A percentile compares a stretch with the other conserved stretches of the same genome.
These are phyloP conservation scores for Tricholoma hemisulphureum DNA, from an alignment of 768 basidiomycete species.

Conservation along the genomic window DNA sequence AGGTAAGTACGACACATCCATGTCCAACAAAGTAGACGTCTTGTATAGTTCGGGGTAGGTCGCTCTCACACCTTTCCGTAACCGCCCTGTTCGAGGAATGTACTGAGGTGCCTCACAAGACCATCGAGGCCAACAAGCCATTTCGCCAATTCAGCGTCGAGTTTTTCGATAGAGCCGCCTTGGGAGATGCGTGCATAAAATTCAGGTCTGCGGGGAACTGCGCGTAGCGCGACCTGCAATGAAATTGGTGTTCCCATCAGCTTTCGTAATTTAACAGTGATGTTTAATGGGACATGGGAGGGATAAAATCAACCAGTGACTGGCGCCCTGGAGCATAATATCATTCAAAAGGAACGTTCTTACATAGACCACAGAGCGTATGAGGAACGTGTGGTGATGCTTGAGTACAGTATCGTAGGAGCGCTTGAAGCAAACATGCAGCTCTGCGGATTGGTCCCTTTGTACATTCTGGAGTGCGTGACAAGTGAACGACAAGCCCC, in stretches of 20 bases:
- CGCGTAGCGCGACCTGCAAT: slow-evolving; percentile 54
- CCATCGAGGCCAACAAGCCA: slow-evolving; percentile 62
- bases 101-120: slow-evolving; percentile 48
- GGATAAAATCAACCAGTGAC: background rate
- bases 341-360: slow-evolving; percentile 26
- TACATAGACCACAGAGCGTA: slow-evolving; percentile 64
- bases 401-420: slow-evolving; percentile 67
- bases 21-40: too few relatives aligned
- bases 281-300: background rate
- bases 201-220: slow-evolving; percentile 56
- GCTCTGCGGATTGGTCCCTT: slow-evolving; percentile 46
- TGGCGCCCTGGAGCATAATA: too few relatives aligned
- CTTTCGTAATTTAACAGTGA: background rate
- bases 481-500: slow-evolving; percentile 68
- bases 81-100: slow-evolving; percentile 52
- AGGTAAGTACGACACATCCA: too few relatives aligned
- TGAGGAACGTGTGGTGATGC: slow-evolving; percentile 65
- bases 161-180: slow-evolving; percentile 52
- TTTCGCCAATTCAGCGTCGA: slow-evolving; percentile 50
- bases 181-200: slow-evolving; percentile 66
- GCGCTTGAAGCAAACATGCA: slow-evolving; percentile 67
- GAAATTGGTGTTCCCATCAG: background rate
- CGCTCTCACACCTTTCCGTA: slow-evolving; percentile 57
- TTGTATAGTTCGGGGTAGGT: too few relatives aligned
- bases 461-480: slow-evolving; percentile 67